Evolutionary conservation across 306 rosid genomes (phyloP).

Genomic region (Potentilla sterilis): DNA sequence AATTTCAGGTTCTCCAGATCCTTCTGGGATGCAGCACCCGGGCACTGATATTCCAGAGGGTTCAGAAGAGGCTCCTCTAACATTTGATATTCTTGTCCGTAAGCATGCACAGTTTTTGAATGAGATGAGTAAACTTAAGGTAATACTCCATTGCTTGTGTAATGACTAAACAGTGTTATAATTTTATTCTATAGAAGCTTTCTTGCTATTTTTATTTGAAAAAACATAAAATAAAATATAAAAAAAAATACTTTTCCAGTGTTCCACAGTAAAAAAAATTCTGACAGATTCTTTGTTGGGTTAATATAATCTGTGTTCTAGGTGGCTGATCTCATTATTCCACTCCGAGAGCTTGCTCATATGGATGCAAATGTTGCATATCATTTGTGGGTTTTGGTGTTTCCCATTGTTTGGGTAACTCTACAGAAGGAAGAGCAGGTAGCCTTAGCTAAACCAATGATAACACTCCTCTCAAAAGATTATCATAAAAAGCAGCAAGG

Average conservation of each 20-base stretch:
- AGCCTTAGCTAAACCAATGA: conserved; percentile 93
- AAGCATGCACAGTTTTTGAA: conserved; percentile 89
- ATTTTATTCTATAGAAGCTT: neutral
- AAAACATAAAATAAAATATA: neutral
- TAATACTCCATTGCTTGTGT: conserved; percentile 24
- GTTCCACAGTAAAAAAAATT: conserved; percentile 1
- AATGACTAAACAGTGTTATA: neutral
- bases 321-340: conserved; percentile 91
- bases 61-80: conserved; percentile 69
- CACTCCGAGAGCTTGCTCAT: conserved; percentile 95
- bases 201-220: neutral
- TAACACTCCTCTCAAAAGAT: conserved; percentile 86
- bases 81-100: conserved; percentile 74
- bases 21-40: conserved; percentile 72
- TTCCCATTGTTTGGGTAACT: conserved; percentile 98
- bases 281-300: conserved; percentile 1
- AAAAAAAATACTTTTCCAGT: neutral
- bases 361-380: conserved; percentile 96
- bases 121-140: conserved; percentile 94
- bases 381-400: conserved; percentile 98
- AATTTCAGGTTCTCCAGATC: conserved; percentile 56
- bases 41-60: conserved; percentile 69
- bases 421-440: conserved; percentile 95
- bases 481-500: conserved; percentile 95
- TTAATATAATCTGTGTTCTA: conserved; percentile 21